Base-by-base conservation (phyloP, 345 rosid species). In the Hevea brasiliensis region DNA sequence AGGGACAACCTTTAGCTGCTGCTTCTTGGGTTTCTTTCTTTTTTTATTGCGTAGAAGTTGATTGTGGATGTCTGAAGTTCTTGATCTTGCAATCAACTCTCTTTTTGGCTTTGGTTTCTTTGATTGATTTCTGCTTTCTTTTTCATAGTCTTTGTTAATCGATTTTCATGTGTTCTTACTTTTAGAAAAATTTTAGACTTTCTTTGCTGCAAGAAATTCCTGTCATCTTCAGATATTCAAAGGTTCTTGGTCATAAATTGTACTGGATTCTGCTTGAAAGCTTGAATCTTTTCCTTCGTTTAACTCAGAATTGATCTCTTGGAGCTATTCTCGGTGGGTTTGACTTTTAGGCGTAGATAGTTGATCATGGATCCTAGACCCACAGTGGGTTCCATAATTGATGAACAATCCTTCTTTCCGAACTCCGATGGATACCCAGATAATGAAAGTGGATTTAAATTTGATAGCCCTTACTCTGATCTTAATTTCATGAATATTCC, bases 351-450 rank as follows among this genome's bases (percentile, higher is more conserved):
- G 64, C 18, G 6, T 61, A 40, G 53, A 4, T 74, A 6, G 29
- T 51, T 42, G 50, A 45, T 20, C 61, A 78, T 74, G 74, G 81
- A 78, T 74, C 71, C 47, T 18, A 73, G 57, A 0, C 9, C 41
- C 62, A 8, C 61, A 48, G 67, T n/a, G 17, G 20, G 18, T 37
- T 76, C 62, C 60, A 13, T 45, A 9, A 32, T 48, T 67, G 77
- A 73, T 63, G 77, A 73, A 15, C 18, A 5, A 2, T 55, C n/a
- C 58, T n/a, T 21, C 24, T 63, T 63, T 50, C 70, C 53, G 3
- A 47, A 55, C 32, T 61, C 57, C 7, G 51, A 73, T 20, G 71
- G 44, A 32, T 62, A 29, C 74, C 71, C 67, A 61, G 3, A 37
- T 66, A 14, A 10, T 15, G 72, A 66, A 61, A 65, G 18, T 26